Percentiles rank a stretch among this genome's conserved stretches.
These are phyloP conservation scores for Candida berthetii DNA, from an alignment of 805 yeast species.

Conservation along the genomic window DNA sequence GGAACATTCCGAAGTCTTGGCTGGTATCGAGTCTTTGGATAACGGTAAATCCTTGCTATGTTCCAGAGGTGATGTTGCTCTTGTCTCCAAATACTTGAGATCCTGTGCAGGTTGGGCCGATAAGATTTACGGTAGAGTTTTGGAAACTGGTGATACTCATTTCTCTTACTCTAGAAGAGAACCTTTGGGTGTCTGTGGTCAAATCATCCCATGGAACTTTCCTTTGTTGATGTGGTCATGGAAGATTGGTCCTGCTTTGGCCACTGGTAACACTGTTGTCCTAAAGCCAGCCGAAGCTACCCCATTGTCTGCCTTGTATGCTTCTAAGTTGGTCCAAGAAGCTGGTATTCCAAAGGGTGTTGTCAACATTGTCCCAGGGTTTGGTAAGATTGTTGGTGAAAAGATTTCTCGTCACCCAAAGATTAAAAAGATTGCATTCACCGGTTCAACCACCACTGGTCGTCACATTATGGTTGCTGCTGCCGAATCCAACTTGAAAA, in stretches of 20 bases:
- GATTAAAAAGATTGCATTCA: slow-evolving; percentile 77
- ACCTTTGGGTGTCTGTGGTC: slow-evolving; percentile 87
- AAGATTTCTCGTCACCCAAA: slow-evolving; percentile 62
- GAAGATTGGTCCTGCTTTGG: slow-evolving; percentile 83
- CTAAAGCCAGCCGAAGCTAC: slow-evolving; percentile 87
- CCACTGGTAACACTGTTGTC: slow-evolving; percentile 81
- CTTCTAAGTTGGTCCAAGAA: slow-evolving; percentile 56
- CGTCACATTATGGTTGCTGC: slow-evolving; percentile 75
- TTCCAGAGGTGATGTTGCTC: slow-evolving; percentile 71
- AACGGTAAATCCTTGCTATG: slow-evolving; percentile 80
- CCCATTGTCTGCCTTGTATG: slow-evolving; percentile 73
- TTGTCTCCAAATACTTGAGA: slow-evolving; percentile 66
- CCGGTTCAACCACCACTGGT: slow-evolving; percentile 88
- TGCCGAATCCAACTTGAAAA: slow-evolving; percentile 77
- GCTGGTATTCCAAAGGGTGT: slow-evolving; percentile 85
- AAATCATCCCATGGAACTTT: slow-evolving; percentile 91
- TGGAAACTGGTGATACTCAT: slow-evolving; percentile 59
- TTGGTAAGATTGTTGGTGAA: slow-evolving; percentile 71
- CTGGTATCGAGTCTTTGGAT: slow-evolving; percentile 81
- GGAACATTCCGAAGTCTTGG: slow-evolving; percentile 63
- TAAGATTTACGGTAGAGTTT: slow-evolving; percentile 51
- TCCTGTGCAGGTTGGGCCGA: slow-evolving; percentile 84
- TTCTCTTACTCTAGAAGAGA: slow-evolving; percentile 67
- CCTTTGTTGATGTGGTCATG: slow-evolving; percentile 85
- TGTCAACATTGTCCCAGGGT: slow-evolving; percentile 73